Evolutionary conservation across 2,329 filamentous ascomycete genomes (phyloP).

Genomic region (Allantophomopsis cytisporea): DNA sequence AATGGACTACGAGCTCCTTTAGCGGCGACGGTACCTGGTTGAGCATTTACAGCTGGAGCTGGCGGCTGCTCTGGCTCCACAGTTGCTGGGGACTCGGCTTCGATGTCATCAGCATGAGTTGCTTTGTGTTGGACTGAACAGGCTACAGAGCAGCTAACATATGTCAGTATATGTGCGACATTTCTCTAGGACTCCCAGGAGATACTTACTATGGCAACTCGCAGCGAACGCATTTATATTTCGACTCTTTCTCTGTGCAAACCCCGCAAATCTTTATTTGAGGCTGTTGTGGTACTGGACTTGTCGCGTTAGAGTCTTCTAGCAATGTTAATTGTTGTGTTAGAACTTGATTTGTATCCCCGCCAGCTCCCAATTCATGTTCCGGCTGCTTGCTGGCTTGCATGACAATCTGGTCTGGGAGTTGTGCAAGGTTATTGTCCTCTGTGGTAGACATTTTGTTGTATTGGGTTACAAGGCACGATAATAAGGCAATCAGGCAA

Average conservation of each 20-base stretch:
- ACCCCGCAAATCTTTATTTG: conserved; percentile 31
- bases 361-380: too few species aligned
- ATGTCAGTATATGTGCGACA: background rate
- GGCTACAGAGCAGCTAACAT: conserved; percentile 38
- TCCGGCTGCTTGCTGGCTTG: too few species aligned
- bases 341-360: too few species aligned
- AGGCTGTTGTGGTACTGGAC: too few species aligned
- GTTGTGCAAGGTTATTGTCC: too few species aligned
- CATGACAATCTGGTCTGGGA: too few species aligned
- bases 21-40: conserved; percentile 2
- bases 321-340: too few species aligned
- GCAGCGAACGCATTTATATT: conserved; percentile 47
- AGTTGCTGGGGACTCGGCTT: background rate
- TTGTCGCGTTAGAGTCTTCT: too few species aligned
- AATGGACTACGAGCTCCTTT: conserved; percentile 25
- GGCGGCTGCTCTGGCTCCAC: background rate
- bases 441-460: too few species aligned
- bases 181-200: background rate
- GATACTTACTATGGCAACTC: conserved; percentile 36
- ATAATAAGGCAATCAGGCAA: too few species aligned
- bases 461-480: too few species aligned
- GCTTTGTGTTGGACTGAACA: conserved; percentile 34
- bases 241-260: conserved; percentile 32
- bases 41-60: background rate
- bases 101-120: conserved; percentile 6